Conservation (phyloP, 2,329 filamentous ascomycete genomes). For the Ceratocystis papillata region DNA sequence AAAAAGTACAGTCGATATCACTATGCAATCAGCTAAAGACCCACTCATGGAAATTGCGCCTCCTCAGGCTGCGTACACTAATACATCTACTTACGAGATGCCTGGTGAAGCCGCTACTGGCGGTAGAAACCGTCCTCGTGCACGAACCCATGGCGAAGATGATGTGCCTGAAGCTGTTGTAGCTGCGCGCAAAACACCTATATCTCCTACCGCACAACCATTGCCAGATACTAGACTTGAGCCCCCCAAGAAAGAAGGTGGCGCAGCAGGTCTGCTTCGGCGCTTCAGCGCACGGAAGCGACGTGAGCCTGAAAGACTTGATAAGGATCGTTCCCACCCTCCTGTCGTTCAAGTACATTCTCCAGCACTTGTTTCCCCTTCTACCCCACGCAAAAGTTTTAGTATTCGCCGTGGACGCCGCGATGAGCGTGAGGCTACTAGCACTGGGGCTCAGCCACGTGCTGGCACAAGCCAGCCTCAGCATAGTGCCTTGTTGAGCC, state of each 20-base stretch:
- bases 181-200: constrained; percentile 18
- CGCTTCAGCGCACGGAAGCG: constrained; percentile 82
- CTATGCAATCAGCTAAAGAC: constrained; percentile 34
- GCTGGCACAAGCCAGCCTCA: constrained; percentile 57
- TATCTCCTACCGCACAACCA: constrained; percentile 28
- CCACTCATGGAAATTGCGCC: constrained; percentile 62
- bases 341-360: constrained; percentile 68
- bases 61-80: constrained; percentile 82
- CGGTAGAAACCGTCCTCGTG: constrained; percentile 69
- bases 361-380: constrained; percentile 49
- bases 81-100: constrained; percentile 73
- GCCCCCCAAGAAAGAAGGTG: constrained; percentile 76
- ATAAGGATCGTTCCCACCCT: constrained; percentile 57
- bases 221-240: constrained; percentile 43
- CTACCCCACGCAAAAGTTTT: constrained; percentile 71
- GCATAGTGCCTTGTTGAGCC: constrained; percentile 66
- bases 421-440: constrained; percentile 40
- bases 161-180: constrained; percentile 60
- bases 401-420: constrained; percentile 57
- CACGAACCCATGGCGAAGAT: constrained; percentile 89
- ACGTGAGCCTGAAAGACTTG: constrained; percentile 53
- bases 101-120: constrained; percentile 79
- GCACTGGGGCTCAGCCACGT: constrained; percentile 36
- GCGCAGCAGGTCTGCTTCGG: constrained; percentile 71
- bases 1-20: constrained; percentile 29